Evolutionary conservation across 2,329 filamentous ascomycete species (phyloP), one percentile per base, ranked within the genome.

Genomic region (Nannizziopsis arthrosporioides): DNA sequence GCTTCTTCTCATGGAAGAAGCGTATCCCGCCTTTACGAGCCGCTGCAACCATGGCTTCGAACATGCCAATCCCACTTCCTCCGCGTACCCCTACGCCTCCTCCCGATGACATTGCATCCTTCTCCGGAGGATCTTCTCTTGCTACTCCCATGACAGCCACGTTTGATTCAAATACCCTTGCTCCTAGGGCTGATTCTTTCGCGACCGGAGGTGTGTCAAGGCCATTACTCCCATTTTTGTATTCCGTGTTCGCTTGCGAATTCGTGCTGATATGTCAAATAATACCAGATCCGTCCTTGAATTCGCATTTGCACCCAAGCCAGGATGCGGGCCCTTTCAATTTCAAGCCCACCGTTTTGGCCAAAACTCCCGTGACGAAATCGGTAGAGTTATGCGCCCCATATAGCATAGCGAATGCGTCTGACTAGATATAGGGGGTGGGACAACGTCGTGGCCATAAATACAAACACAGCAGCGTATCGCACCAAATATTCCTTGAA

Each of bases 401-500:
- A n/a, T 49, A 35, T 37, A 46, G 34, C 14, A 14, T 14, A 12
- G 15, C n/a, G n/a, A 12, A n/a, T 49, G 27, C 53, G 56, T 57
- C 54, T 63, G 44, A 57, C 47, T 18, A 19, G 53, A 51, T 37
- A 46, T 64, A 93, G 82, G 90, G 87, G 57, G 80, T 95, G 54
- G 89, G 89, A 54, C 86, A 94, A 66, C 81, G 92, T 55, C 83
- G 90, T 52, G 92, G 92, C 53, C 92, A 98, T 71, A 88, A 92
- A 64, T 98, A 98, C 75, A 94, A 95, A 63, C 90, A 96, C 70
- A 93, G 85, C 64, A 94, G 86, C 63, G 84, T 98, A 49, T 94
- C 86, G 15, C 89, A 96, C 63, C 89, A 95, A 66, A 93, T 96
- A 66, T 94, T 96, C 66, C 85, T 93, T 57, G 88, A 95, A 63